phyloP scores from a whole-genome alignment of 306 rosid genomes.

The Cicer yamashitae region DNA sequence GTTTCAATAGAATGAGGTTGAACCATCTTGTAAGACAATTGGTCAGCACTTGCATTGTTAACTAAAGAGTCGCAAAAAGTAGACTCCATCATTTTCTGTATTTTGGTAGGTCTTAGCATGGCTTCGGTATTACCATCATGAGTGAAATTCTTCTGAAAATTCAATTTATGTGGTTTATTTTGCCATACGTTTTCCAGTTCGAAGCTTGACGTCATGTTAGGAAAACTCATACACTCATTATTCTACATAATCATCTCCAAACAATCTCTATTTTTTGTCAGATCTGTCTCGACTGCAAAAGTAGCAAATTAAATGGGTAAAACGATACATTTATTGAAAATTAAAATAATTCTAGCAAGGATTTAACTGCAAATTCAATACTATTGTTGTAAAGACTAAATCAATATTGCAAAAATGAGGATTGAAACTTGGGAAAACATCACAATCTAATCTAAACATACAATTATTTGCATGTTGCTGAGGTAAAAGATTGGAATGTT shows the following conservation, averaged over 20 bases:
- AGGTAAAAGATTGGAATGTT: constrained; percentile 2
- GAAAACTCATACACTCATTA: background rate
- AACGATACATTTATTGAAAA: too few relatives aligned
- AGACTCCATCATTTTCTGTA: constrained; percentile 35
- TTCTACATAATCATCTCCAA: background rate
- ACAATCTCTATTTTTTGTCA: background rate
- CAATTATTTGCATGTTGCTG: constrained; percentile 44
- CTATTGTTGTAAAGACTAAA: background rate
- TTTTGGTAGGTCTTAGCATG: constrained; percentile 36
- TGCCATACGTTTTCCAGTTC: too few relatives aligned
- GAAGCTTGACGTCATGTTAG: background rate
- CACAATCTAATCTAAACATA: constrained; percentile 9
- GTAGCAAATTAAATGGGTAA: background rate
- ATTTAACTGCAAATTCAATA: background rate
- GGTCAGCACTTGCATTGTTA: constrained; percentile 6
- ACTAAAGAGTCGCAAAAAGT: background rate
- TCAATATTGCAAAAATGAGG: background rate
- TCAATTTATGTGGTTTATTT: too few relatives aligned
- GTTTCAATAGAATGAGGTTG: constrained; percentile 29
- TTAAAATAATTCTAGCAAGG: background rate
- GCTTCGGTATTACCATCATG: constrained; percentile 21
- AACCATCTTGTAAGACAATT: constrained; percentile 12
- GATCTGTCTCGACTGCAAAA: background rate
- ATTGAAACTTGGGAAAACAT: background rate
- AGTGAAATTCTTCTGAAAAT: background rate